Conservation (phyloP, 1,284 basidiomycete species). For the Microbotryomycetes sp. region DNA sequence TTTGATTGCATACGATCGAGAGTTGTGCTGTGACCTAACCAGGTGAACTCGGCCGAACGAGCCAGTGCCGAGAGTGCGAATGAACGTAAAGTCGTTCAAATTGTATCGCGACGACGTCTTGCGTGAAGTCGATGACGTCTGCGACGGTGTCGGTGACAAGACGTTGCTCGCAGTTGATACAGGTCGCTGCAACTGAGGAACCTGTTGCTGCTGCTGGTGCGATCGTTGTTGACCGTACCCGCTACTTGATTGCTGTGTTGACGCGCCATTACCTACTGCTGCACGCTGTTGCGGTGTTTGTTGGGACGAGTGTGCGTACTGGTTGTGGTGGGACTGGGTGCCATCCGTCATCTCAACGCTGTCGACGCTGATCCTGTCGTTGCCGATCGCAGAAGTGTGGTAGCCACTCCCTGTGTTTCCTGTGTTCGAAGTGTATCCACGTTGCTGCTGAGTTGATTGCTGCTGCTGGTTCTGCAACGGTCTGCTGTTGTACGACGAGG, state of each 20-base stretch:
- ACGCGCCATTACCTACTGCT: conserved; percentile 7
- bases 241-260: conserved; percentile 4
- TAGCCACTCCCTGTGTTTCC: too few species aligned
- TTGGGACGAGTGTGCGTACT: conserved; percentile 3
- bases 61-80: conserved; percentile 70
- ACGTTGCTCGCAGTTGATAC: conserved; percentile 7
- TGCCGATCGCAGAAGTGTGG: not conserved
- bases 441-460: not conserved
- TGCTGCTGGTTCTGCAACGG: not conserved
- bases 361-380: conserved; percentile 20
- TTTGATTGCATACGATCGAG: conserved; percentile 90
- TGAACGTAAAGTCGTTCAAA: conserved; percentile 48
- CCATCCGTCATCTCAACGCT: conserved; percentile 23
- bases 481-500: not conserved
- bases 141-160: conserved; percentile 33
- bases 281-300: conserved; percentile 14
- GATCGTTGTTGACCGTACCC: not conserved
- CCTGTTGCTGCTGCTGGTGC: not conserved
- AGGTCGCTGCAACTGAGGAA: not conserved
- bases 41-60: conserved; percentile 93
- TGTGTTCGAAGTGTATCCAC: too few species aligned
- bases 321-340: conserved; percentile 6
- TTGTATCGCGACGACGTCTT: conserved; percentile 50
- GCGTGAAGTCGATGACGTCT: conserved; percentile 37
- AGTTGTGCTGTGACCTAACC: conserved; percentile 84